Percentiles rank a stretch among this genome's conserved stretches.
These are phyloP conservation scores for Rhodomyrtus psidioides DNA, from an alignment of 441 rosid genomes.

Conservation along the genomic window DNA sequence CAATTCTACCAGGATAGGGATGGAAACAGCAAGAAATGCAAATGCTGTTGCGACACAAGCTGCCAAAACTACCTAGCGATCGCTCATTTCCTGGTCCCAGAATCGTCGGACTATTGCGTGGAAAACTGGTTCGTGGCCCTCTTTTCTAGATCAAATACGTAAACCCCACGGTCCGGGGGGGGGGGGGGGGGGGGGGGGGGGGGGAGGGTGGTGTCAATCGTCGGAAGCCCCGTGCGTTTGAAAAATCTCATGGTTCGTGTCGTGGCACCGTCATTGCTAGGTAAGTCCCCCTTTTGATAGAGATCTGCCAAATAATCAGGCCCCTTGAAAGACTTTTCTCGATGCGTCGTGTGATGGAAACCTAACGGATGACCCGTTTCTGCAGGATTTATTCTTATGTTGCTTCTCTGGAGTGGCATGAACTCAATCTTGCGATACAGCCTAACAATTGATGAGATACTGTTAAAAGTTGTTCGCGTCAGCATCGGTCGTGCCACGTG, in stretches of 20 bases:
- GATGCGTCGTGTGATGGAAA: neutral
- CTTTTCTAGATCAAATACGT: neutral
- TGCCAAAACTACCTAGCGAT: neutral
- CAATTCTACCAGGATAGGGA: neutral
- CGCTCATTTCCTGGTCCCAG: neutral
- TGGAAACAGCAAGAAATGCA: neutral
- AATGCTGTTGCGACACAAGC: neutral
- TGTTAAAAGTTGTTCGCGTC: no score
- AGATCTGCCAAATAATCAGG: neutral
- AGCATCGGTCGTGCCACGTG: no score
- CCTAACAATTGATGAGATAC: no score
- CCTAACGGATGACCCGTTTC: neutral
- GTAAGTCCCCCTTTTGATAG: neutral
- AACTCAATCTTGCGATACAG: neutral
- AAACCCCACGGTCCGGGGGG: neutral
- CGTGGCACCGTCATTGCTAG: neutral
- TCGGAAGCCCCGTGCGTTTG: neutral
- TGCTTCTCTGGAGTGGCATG: neutral
- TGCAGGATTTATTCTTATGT: neutral
- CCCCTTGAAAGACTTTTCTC: neutral
- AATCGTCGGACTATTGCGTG: neutral
- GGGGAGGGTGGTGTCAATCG: no score
- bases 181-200: no score
- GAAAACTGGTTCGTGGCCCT: neutral
- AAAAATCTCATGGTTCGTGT: neutral